Conservation (phyloP, 2,329 filamentous ascomycete species). For the Cladosporium sp. region DNA sequence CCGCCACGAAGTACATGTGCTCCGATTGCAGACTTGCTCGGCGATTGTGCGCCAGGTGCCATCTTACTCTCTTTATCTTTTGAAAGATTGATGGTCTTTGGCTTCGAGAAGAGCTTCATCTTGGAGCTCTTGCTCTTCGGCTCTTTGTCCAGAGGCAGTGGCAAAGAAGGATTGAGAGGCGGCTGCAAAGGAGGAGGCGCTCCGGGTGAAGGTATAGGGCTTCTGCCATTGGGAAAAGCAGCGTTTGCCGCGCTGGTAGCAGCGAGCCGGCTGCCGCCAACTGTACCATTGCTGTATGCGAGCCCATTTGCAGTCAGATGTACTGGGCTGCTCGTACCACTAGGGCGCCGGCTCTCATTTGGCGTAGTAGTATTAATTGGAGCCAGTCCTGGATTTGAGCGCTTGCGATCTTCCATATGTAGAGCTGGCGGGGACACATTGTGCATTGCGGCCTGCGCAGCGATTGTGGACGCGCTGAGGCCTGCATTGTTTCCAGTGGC, state of each 20-base stretch:
- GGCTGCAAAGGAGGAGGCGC: conserved; percentile 16
- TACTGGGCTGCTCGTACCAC: conserved; percentile 28
- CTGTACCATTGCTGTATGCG: conserved; percentile 57
- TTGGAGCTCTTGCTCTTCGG: conserved; percentile 67
- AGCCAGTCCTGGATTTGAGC: conserved; percentile 69
- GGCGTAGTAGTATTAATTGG: conserved; percentile 36
- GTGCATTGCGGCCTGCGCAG: conserved; percentile 73
- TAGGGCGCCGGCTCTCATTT: conserved; percentile 20
- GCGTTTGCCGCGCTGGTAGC: conserved; percentile 70
- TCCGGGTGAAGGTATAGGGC: conserved; percentile 43
- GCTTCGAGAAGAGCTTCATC: conserved; percentile 76
- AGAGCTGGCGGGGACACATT: conserved; percentile 27
- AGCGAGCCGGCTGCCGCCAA: conserved; percentile 58
- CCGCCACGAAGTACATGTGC: conserved; percentile 63
- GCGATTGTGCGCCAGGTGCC: conserved; percentile 66
- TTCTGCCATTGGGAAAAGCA: conserved; percentile 61
- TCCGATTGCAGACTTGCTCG: conserved; percentile 35
- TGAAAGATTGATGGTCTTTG: conserved; percentile 68
- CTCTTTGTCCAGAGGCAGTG: conserved; percentile 48
- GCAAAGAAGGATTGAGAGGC: conserved; percentile 16
- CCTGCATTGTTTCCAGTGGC: conserved; percentile 30
- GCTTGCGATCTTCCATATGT: conserved; percentile 49
- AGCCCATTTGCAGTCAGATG: conserved; percentile 19
- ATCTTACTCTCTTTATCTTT: conserved; percentile 62
- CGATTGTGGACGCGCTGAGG: conserved; percentile 69